phyloP scores from a whole-genome alignment of 768 basidiomycete genomes.

The Tricholoma saponaceum region DNA sequence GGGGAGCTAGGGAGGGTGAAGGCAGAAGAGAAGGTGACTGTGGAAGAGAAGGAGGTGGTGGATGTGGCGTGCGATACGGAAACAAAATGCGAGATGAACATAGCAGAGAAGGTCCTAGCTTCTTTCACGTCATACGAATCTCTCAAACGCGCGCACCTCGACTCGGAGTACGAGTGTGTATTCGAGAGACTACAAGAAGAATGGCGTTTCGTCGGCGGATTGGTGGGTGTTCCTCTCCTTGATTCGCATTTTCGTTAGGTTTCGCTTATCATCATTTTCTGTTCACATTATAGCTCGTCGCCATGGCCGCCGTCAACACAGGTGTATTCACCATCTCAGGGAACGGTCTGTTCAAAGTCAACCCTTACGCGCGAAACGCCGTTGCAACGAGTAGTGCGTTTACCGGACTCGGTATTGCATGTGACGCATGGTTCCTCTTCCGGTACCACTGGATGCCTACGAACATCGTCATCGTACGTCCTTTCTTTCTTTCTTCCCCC shows the following conservation, averaged over 20 bases:
- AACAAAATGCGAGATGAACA: background rate
- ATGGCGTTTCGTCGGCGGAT: conserved; percentile 1
- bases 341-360: conserved; percentile 46
- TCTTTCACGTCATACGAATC: background rate
- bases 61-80: background rate
- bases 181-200: background rate
- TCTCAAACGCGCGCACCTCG: background rate
- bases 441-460: conserved; percentile 52
- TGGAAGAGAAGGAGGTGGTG: background rate
- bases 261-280: background rate
- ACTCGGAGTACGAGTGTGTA: background rate
- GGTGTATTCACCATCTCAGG: conserved; percentile 63
- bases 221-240: background rate
- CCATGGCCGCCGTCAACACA: conserved; percentile 34
- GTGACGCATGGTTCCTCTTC: conserved; percentile 64
- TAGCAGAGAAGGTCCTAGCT: background rate
- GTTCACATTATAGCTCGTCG: background rate
- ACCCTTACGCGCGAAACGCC: conserved; percentile 40
- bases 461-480: conserved; percentile 49
- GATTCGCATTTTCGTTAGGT: background rate
- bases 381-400: conserved; percentile 56
- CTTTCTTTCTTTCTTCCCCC: background rate
- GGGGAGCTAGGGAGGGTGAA: background rate
- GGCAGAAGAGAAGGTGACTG: background rate
- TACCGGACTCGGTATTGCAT: conserved; percentile 61